Conservation (phyloP, 129 eudicot genomes). For the Daucus carota region DNA sequence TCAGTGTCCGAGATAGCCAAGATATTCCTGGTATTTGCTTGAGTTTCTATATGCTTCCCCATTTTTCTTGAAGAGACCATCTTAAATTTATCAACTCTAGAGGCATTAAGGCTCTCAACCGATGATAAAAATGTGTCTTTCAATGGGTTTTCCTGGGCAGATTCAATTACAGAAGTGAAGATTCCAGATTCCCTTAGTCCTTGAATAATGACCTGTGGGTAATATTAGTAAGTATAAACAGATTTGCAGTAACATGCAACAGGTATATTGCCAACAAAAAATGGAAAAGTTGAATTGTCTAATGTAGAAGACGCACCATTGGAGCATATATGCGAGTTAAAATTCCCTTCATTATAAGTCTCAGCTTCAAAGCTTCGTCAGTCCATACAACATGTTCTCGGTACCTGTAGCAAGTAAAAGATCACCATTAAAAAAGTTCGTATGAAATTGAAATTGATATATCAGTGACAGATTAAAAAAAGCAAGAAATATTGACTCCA, state of each 20-base stretch:
- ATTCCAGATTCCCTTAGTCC: slow-evolving; percentile 58
- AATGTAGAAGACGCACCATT: slow-evolving; percentile 32
- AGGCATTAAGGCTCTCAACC: slow-evolving; percentile 14
- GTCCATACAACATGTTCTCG: slow-evolving; percentile 69
- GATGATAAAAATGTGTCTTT: slow-evolving; percentile 17
- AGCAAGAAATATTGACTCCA: background rate
- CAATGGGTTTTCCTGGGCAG: slow-evolving; percentile 23
- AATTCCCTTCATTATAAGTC: slow-evolving; percentile 44
- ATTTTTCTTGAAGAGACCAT: slow-evolving; percentile 25
- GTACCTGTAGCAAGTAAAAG: slow-evolving; percentile 32
- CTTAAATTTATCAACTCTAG: slow-evolving; percentile 17
- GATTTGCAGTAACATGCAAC: background rate
- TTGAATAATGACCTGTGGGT: slow-evolving; percentile 47
- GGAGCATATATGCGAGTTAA: slow-evolving; percentile 63
- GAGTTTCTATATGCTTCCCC: slow-evolving; percentile 24
- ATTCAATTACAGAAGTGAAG: slow-evolving; percentile 36
- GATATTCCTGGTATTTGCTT: slow-evolving; percentile 37
- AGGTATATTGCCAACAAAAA: background rate
- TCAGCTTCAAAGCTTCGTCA: slow-evolving; percentile 35
- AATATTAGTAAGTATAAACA: background rate
- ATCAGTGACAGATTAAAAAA: background rate
- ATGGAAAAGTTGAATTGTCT: background rate
- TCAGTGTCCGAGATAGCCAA: slow-evolving; percentile 25
- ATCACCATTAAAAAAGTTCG: background rate
- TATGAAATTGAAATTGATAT: background rate